Conservation (phyloP, 352 stramenopile species). For the Phytopythium montanum region DNA sequence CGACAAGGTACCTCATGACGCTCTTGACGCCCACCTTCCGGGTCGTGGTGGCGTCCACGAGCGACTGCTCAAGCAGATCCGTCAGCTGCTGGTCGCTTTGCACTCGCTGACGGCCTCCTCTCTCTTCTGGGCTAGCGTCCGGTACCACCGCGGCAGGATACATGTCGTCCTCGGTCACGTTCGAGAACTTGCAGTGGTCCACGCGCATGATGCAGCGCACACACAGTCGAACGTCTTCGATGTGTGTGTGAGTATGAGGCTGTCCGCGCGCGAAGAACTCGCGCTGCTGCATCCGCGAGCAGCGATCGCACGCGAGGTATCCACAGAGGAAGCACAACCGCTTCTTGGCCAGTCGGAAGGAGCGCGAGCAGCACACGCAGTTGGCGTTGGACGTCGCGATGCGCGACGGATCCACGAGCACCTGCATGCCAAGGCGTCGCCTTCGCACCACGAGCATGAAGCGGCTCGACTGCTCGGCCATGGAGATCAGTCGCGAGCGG, state of each 20-base stretch:
- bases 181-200: conserved; percentile 34
- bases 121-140: background rate
- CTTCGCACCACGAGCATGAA: conserved; percentile 37
- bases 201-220: conserved; percentile 41
- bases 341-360: conserved; percentile 31
- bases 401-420: conserved; percentile 28
- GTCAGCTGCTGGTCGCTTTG: conserved; percentile 15
- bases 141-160: conserved; percentile 24
- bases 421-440: conserved; percentile 43
- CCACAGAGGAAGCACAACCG: conserved; percentile 39
- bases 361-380: conserved; percentile 42
- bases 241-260: conserved; percentile 12
- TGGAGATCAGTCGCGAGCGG: conserved; percentile 14
- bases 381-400: conserved; percentile 22
- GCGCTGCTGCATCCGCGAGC: conserved; percentile 33
- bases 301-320: conserved; percentile 53
- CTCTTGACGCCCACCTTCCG: conserved; percentile 29
- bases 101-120: background rate
- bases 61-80: conserved; percentile 26
- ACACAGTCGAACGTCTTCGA: conserved; percentile 40
- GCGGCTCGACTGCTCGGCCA: conserved; percentile 21
- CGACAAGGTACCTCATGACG: conserved; percentile 43
- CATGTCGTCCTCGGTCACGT: conserved; percentile 34
- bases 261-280: conserved; percentile 30
- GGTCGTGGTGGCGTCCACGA: conserved; percentile 20